Percentiles rank a stretch among this genome's conserved stretches.
These are phyloP conservation scores for Musa itinerans DNA, from an alignment of 176 grass and related monocot genomes.

Conservation along the genomic window DNA sequence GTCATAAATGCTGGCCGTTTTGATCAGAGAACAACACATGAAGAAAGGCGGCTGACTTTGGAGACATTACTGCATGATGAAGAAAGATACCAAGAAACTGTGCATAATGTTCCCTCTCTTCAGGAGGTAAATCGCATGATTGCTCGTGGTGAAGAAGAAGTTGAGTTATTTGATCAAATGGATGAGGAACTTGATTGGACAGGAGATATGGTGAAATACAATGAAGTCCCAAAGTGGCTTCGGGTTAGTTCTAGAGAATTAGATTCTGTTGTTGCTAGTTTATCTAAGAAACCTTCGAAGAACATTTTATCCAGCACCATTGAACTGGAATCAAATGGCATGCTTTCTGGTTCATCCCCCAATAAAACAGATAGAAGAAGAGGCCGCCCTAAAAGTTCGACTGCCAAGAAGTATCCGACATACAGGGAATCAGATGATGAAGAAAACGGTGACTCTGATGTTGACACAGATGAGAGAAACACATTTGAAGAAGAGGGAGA, in stretches of 20 bases:
- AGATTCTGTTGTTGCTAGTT: slow-evolving; percentile 40
- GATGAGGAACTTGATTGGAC: slow-evolving; percentile 97
- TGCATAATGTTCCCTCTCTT: slow-evolving; percentile 97
- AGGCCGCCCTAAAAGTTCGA: slow-evolving; percentile 36
- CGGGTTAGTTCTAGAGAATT: slow-evolving; percentile 57
- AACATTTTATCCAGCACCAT: slow-evolving; percentile 44
- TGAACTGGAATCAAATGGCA: slow-evolving; percentile 33
- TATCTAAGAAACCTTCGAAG: slow-evolving; percentile 72
- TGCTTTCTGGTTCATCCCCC: neutral
- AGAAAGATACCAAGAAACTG: slow-evolving; percentile 85
- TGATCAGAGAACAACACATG: slow-evolving; percentile 98
- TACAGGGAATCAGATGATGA: slow-evolving; percentile 79
- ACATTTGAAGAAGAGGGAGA: slow-evolving; percentile 54
- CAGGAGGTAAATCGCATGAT: slow-evolving; percentile 99
- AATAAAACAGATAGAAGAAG: slow-evolving; percentile 56
- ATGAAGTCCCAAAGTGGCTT: slow-evolving; percentile 88
- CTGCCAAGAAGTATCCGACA: slow-evolving; percentile 41
- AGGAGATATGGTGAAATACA: slow-evolving; percentile 71
- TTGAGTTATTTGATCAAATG: slow-evolving; percentile 98
- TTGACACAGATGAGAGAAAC: slow-evolving; percentile 61
- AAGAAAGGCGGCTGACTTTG: slow-evolving; percentile 92
- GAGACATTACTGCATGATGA: slow-evolving; percentile 97
- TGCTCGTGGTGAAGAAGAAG: slow-evolving; percentile 74
- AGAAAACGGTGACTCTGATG: slow-evolving; percentile 63
- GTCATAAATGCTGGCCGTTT: slow-evolving; percentile 99